Percentiles rank a stretch among this genome's conserved stretches.
phyloP scores from a whole-genome alignment of 768 basidiomycete genomes.

The Psilocybe sp. region DNA sequence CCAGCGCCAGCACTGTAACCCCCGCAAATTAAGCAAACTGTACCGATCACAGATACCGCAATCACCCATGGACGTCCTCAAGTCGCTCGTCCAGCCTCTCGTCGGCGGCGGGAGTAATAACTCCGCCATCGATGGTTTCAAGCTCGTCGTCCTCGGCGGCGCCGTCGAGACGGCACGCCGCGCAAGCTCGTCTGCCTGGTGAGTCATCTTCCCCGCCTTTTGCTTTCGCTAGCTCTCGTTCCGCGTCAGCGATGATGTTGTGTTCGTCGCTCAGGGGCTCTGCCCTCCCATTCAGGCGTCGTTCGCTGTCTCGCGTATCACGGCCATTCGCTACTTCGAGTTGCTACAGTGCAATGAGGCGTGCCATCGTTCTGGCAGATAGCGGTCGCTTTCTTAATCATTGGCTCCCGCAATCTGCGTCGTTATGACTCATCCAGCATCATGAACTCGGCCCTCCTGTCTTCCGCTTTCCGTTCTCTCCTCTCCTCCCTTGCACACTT shows the following conservation, averaged over 20 bases:
- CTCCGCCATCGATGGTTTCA: constrained; percentile 84
- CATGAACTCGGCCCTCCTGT: too few species aligned
- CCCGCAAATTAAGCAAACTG: not conserved
- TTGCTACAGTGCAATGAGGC: too few species aligned
- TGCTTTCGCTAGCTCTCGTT: not conserved
- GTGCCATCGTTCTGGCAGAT: too few species aligned
- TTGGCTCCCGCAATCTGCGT: too few species aligned
- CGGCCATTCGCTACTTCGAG: too few species aligned
- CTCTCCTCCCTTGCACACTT: not conserved
- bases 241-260: too few species aligned
- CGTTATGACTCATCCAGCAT: too few species aligned
- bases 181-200: constrained; percentile 83
- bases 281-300: not conserved
- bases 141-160: constrained; percentile 85
- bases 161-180: constrained; percentile 85
- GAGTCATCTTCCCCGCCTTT: constrained; percentile 22
- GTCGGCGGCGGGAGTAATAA: constrained; percentile 72
- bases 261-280: constrained; percentile 6
- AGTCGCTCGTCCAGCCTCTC: constrained; percentile 78
- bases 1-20: not conserved
- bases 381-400: too few species aligned
- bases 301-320: too few species aligned
- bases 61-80: constrained; percentile 69
- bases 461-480: not conserved
- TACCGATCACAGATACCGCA: not conserved